These are phyloP conservation scores for Claviceps purpurea DNA, from an alignment of 2,329 filamentous ascomycete species.

Conservation along the genomic window DNA sequence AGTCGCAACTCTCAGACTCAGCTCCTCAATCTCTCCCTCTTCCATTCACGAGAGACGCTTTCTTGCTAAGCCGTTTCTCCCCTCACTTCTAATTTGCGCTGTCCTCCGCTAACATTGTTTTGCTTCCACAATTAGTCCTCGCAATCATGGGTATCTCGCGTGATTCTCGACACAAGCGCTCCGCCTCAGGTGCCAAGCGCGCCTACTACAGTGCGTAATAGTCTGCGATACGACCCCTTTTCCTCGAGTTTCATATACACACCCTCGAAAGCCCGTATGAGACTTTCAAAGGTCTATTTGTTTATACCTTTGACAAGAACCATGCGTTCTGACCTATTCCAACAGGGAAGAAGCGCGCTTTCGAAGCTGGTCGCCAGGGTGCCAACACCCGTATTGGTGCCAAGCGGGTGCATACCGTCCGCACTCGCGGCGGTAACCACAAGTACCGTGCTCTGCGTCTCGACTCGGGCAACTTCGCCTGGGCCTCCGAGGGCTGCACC, in stretches of 20 bases:
- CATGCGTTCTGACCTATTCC: slow-evolving; percentile 64
- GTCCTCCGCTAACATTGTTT: slow-evolving; percentile 10
- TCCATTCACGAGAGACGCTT: background rate
- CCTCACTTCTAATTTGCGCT: background rate
- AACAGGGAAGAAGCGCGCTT: slow-evolving; percentile 89
- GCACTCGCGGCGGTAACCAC: slow-evolving; percentile 95
- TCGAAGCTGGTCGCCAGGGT: slow-evolving; percentile 99
- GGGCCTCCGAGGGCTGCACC: slow-evolving; percentile 94
- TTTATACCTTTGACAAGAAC: slow-evolving; percentile 13
- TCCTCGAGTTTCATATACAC: slow-evolving; percentile 5
- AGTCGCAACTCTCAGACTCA: background rate
- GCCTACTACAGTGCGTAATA: slow-evolving; percentile 68
- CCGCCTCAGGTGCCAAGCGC: slow-evolving; percentile 96
- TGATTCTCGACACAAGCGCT: slow-evolving; percentile 99
- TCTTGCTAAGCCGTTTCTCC: background rate
- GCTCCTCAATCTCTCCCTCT: too few relatives aligned
- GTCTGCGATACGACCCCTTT: background rate
- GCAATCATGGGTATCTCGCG: slow-evolving; percentile 99
- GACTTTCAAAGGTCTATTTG: slow-evolving; percentile 4
- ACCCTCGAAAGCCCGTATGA: slow-evolving; percentile 54
- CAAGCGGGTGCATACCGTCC: slow-evolving; percentile 94
- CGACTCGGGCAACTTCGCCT: slow-evolving; percentile 98
- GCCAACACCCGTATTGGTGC: slow-evolving; percentile 98
- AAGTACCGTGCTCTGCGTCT: slow-evolving; percentile 99
- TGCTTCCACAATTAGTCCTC: slow-evolving; percentile 37